These are phyloP conservation scores for Epichloe bromicola DNA, from an alignment of 2,329 filamentous ascomycete genomes.

Conservation along the genomic window DNA sequence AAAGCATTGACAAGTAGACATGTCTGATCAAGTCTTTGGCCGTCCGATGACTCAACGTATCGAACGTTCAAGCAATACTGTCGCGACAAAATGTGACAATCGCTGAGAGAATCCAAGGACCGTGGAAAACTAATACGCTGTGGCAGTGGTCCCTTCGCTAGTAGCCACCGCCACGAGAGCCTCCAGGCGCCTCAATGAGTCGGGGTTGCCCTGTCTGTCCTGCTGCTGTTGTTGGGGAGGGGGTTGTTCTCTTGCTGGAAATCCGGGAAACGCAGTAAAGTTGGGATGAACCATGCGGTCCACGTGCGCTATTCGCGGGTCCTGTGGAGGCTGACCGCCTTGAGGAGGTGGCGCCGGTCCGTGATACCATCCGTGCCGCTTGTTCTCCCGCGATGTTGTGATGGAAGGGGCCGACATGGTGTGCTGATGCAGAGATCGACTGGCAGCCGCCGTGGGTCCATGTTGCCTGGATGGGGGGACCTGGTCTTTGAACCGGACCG, in stretches of 20 bases:
- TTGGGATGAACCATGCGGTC: conserved; percentile 48
- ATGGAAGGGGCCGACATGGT: conserved; percentile 46
- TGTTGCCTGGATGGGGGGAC: conserved; percentile 23
- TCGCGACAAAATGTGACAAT: too few relatives aligned
- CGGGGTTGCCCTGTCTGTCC: conserved; percentile 17
- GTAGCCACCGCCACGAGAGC: conserved; percentile 32
- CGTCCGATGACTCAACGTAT: too few relatives aligned
- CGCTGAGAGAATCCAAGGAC: too few relatives aligned
- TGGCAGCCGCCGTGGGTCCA: conserved; percentile 14
- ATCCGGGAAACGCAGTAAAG: conserved; percentile 36
- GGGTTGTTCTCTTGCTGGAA: conserved; percentile 26
- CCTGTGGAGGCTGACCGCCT: conserved; percentile 17
- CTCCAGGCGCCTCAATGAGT: conserved; percentile 26
- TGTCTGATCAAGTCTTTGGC: too few relatives aligned
- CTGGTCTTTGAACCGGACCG: conserved; percentile 43
- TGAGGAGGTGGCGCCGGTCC: conserved; percentile 29
- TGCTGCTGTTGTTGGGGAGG: conserved; percentile 10
- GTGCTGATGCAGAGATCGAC: conserved; percentile 35
- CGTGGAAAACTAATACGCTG: conserved; percentile 20
- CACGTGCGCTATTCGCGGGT: conserved; percentile 30
- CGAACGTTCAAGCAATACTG: too few relatives aligned
- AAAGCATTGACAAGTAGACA: too few relatives aligned
- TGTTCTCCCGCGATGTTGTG: conserved; percentile 44
- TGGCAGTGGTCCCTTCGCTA: conserved; percentile 29
- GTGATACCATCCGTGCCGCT: conserved; percentile 63